These are phyloP conservation scores for Hydnomerulius pinastri DNA, from an alignment of 768 basidiomycete species.

Conservation along the genomic window DNA sequence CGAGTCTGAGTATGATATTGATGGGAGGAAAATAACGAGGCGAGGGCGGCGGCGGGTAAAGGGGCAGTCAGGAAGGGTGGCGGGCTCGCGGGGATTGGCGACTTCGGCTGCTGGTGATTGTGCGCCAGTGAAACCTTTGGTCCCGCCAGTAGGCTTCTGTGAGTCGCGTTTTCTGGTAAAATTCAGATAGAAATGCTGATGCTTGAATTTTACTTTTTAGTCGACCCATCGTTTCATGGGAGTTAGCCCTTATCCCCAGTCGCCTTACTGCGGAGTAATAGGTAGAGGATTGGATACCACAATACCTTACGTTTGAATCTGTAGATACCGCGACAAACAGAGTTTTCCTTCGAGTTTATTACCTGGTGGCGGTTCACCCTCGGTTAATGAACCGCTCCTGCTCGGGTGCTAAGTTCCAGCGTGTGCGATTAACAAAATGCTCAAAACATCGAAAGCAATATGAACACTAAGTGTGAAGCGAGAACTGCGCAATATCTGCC, in stretches of 20 bases:
- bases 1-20: not conserved
- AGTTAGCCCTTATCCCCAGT: slow-evolving; percentile 7
- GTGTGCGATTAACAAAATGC: not conserved
- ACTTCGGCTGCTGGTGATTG: not conserved
- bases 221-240: slow-evolving; percentile 25
- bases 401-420: too few species aligned
- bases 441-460: not conserved
- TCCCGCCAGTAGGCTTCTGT: slow-evolving; percentile 24
- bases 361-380: too few species aligned
- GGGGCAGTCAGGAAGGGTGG: not conserved
- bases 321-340: not conserved
- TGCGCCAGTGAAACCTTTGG: not conserved
- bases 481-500: not conserved
- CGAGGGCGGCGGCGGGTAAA: not conserved
- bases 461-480: not conserved
- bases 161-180: slow-evolving; percentile 14
- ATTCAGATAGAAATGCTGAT: not conserved
- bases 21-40: not conserved
- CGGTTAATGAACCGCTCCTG: too few species aligned
- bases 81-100: slow-evolving; percentile 6
- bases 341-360: too few species aligned
- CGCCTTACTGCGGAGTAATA: not conserved
- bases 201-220: slow-evolving; percentile 13
- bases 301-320: not conserved
- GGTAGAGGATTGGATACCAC: slow-evolving; percentile 6